Conservation (phyloP, 257 asterid species). For the Thymus quinquecostatus region DNA sequence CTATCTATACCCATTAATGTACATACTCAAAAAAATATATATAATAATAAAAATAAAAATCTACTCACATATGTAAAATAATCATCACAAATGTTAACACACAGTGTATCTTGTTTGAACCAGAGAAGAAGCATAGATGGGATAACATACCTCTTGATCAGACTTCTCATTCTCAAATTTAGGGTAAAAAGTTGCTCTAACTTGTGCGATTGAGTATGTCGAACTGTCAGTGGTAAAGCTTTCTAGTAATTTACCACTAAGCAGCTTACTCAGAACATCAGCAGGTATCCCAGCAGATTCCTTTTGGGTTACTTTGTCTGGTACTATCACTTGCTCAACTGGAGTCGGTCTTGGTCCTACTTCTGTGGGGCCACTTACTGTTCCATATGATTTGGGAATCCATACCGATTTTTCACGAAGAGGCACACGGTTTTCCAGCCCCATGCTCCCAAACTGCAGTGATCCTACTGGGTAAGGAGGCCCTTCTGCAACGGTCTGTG, state of each 20-base stretch:
- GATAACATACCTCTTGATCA: conserved; percentile 79
- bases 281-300: conserved; percentile 44
- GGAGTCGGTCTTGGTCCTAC: conserved; percentile 43
- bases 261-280: conserved; percentile 55
- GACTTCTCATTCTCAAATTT: conserved; percentile 98
- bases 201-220: conserved; percentile 70
- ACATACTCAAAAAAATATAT: conserved; percentile 16
- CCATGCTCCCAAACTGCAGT: conserved; percentile 51
- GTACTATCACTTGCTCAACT: conserved; percentile 28
- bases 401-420: conserved; percentile 47
- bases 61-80: conserved; percentile 9
- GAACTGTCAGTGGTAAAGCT: conserved; percentile 71
- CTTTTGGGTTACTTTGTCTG: conserved; percentile 37
- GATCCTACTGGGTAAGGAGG: conserved; percentile 41
- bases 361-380: conserved; percentile 45
- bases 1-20: not conserved
- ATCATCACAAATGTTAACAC: not conserved
- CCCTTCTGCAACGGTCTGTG: conserved; percentile 54
- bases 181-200: conserved; percentile 96
- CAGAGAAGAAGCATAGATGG: conserved; percentile 13
- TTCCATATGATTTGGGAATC: conserved; percentile 77
- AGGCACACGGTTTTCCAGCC: conserved; percentile 40
- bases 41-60: not conserved
- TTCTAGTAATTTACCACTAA: conserved; percentile 61
- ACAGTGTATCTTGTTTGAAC: conserved; percentile 10